Percentiles rank a stretch among this genome's conserved stretches.
These are phyloP conservation scores for Suhomyces bokatorum DNA, from an alignment of 1,139 yeast genomes.

Conservation along the genomic window DNA sequence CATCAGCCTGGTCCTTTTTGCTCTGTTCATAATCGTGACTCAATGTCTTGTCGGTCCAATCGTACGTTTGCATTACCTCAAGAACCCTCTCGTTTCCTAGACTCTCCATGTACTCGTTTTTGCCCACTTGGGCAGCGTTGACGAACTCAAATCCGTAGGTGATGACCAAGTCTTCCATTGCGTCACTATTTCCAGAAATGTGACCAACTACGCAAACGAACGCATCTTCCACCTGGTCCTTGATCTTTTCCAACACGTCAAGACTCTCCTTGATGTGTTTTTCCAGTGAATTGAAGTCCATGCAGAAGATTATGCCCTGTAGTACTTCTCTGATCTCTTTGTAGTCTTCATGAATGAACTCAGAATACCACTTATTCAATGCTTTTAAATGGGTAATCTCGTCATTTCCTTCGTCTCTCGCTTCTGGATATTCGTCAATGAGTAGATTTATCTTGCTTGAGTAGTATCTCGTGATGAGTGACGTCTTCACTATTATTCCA, in stretches of 20 bases:
- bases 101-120: slow-evolving; percentile 19
- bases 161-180: slow-evolving; percentile 33
- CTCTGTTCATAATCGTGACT: slow-evolving; percentile 16
- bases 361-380: slow-evolving; percentile 31
- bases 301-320: slow-evolving; percentile 41
- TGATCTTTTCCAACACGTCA: slow-evolving; percentile 26
- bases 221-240: slow-evolving; percentile 24
- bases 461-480: slow-evolving; percentile 37
- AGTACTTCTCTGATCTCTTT: slow-evolving; percentile 40
- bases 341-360: slow-evolving; percentile 32
- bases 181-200: slow-evolving; percentile 15
- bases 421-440: slow-evolving; percentile 42
- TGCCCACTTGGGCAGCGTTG: slow-evolving; percentile 20
- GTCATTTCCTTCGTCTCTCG: slow-evolving; percentile 9
- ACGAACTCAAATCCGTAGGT: slow-evolving; percentile 36
- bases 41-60: slow-evolving; percentile 33
- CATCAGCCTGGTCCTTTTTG: slow-evolving; percentile 24
- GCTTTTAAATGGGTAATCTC: slow-evolving; percentile 15
- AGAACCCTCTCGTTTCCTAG: slow-evolving; percentile 28
- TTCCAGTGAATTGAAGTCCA: slow-evolving; percentile 24
- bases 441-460: slow-evolving; percentile 30
- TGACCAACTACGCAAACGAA: slow-evolving; percentile 31
- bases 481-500: slow-evolving; percentile 36
- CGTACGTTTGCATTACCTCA: slow-evolving; percentile 43
- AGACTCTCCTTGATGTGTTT: slow-evolving; percentile 19